These are phyloP conservation scores for Polysphondylium violaceum DNA, from an alignment of 78 protist genomes.

Conservation along the genomic window DNA sequence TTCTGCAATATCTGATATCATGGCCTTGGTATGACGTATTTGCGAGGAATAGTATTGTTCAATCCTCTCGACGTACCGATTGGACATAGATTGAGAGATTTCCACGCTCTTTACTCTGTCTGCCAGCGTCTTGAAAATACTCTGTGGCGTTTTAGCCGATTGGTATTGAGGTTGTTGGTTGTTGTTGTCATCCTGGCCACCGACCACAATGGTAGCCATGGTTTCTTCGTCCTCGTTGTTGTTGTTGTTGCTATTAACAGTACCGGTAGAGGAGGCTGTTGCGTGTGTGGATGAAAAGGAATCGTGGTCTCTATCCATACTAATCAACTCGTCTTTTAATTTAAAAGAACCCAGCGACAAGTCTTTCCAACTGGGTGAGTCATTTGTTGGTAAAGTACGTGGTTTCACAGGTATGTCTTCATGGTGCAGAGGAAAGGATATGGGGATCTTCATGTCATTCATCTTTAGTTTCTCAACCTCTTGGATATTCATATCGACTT, in stretches of 20 bases:
- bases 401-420: not conserved
- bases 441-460: not conserved
- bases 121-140: conserved; percentile 63
- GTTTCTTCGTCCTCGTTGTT: no score
- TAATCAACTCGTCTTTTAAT: not conserved
- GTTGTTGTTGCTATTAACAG: conserved; percentile 2
- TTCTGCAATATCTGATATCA: not conserved
- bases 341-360: no score
- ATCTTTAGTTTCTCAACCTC: not conserved
- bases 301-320: no score
- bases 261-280: no score
- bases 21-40: not conserved
- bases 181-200: not conserved
- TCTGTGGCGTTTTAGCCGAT: conserved; percentile 37
- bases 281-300: no score
- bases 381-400: not conserved
- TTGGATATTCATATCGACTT: conserved; percentile 22
- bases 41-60: conserved; percentile 7
- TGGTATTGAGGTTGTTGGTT: not conserved
- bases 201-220: not conserved
- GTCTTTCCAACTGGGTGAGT: conserved; percentile 12
- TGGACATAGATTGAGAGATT: conserved; percentile 63
- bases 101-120: conserved; percentile 55
- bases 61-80: conserved; percentile 42
- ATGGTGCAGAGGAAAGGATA: not conserved